These are phyloP conservation scores for Telopea speciosissima DNA, from an alignment of 177 flowering plant genomes.

Conservation along the genomic window DNA sequence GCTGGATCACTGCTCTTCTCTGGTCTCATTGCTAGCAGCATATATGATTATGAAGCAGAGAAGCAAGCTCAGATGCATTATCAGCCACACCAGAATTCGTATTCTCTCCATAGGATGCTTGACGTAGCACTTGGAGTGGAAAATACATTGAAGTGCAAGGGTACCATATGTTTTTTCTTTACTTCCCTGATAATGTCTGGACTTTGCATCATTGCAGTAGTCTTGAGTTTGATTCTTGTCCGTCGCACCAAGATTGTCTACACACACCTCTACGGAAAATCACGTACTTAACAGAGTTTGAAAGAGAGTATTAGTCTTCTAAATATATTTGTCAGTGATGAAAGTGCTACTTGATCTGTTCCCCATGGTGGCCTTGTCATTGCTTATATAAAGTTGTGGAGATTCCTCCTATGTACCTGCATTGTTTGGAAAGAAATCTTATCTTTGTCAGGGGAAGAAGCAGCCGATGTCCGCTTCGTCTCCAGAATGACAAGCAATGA, in stretches of 20 bases:
- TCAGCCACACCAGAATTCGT: no score
- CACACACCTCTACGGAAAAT: constrained; percentile 66
- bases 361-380: neutral
- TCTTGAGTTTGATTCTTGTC: constrained; percentile 77
- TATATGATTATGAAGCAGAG: constrained; percentile 88
- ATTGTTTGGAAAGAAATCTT: neutral
- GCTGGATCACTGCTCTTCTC: constrained; percentile 84
- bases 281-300: constrained; percentile 28
- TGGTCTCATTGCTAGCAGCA: constrained; percentile 74
- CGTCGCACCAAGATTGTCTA: constrained; percentile 75
- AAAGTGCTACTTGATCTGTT: neutral
- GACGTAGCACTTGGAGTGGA: constrained; percentile 22
- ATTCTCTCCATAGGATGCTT: constrained; percentile 12
- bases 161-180: constrained; percentile 70
- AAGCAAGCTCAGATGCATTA: constrained; percentile 45
- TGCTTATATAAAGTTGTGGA: constrained; percentile 6
- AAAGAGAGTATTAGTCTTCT: neutral
- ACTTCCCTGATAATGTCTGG: constrained; percentile 79
- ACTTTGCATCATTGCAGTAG: constrained; percentile 62
- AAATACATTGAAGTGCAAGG: constrained; percentile 60
- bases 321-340: neutral
- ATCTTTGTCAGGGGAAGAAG: neutral
- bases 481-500: neutral
- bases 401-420: neutral
- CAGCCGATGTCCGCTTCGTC: neutral